A percentile compares a stretch with the other conserved stretches of the same genome.
phyloP scores from a whole-genome alignment of 2,329 filamentous ascomycete species.

The Diaporthe sp. region DNA sequence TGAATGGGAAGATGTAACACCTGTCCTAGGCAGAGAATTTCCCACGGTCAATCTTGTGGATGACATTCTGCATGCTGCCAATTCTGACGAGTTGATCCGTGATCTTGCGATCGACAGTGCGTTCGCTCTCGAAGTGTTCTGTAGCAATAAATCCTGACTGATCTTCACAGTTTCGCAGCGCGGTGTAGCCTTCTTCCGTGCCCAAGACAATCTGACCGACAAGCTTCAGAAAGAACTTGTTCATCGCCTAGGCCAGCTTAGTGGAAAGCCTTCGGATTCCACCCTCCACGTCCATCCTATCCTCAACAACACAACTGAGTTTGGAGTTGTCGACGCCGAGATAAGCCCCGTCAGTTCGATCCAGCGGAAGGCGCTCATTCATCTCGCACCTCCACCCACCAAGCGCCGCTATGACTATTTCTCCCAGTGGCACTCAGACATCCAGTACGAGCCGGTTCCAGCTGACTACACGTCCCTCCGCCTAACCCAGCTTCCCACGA shows the following conservation, averaged over 20 bases:
- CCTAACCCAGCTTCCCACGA: slow-evolving; percentile 67
- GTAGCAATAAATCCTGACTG: background rate
- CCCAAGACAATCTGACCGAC: slow-evolving; percentile 60
- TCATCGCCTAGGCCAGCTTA: slow-evolving; percentile 61
- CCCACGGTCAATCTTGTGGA: slow-evolving; percentile 38
- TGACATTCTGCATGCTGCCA: slow-evolving; percentile 33
- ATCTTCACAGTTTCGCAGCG: slow-evolving; percentile 60
- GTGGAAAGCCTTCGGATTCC: slow-evolving; percentile 62
- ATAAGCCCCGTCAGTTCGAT: slow-evolving; percentile 61
- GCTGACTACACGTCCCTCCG: slow-evolving; percentile 73
- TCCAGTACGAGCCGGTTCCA: slow-evolving; percentile 71
- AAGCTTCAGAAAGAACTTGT: slow-evolving; percentile 62
- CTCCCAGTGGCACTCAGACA: slow-evolving; percentile 65
- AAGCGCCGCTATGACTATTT: slow-evolving; percentile 55
- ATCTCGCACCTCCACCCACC: slow-evolving; percentile 44
- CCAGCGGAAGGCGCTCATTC: slow-evolving; percentile 50
- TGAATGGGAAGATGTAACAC: slow-evolving; percentile 39
- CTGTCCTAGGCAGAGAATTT: slow-evolving; percentile 39
- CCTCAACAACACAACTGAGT: slow-evolving; percentile 55
- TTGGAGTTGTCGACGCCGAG: slow-evolving; percentile 56
- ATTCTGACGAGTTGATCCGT: slow-evolving; percentile 36
- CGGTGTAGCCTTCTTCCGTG: slow-evolving; percentile 65
- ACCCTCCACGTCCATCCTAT: slow-evolving; percentile 64
- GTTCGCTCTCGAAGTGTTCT: slow-evolving; percentile 1
- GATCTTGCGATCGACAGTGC: slow-evolving; percentile 41